Evolutionary conservation across 2,329 filamentous ascomycete species (phyloP).

Genomic region (Epichloe aotearoae): DNA sequence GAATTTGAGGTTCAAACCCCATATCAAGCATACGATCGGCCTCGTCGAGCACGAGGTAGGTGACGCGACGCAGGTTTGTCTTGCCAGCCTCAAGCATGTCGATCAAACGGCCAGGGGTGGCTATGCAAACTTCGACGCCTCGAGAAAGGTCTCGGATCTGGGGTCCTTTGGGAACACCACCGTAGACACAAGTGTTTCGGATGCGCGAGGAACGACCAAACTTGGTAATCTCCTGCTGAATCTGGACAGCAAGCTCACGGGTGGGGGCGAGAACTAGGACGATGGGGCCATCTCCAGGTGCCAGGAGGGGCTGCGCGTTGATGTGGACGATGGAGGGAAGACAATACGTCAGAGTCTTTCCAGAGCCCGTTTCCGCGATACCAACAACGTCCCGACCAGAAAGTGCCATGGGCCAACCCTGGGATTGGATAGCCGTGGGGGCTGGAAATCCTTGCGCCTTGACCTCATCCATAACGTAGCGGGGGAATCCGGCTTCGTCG

Average conservation of each 20-base stretch:
- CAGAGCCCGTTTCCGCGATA: conserved; percentile 97
- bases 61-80: conserved; percentile 95
- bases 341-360: conserved; percentile 98
- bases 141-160: conserved; percentile 91
- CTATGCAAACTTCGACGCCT: conserved; percentile 97
- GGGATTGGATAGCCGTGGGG: conserved; percentile 92
- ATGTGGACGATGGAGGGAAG: conserved; percentile 98
- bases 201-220: conserved; percentile 97
- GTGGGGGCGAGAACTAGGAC: conserved; percentile 93
- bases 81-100: conserved; percentile 97
- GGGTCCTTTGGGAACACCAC: conserved; percentile 93
- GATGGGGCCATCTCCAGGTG: conserved; percentile 90
- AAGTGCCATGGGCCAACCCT: conserved; percentile 98
- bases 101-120: conserved; percentile 92
- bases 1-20: conserved; percentile 99
- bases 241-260: conserved; percentile 95
- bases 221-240: conserved; percentile 96
- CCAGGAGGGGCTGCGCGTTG: conserved; percentile 93
- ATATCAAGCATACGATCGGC: conserved; percentile 99
- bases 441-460: conserved; percentile 93
- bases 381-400: conserved; percentile 96
- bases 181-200: conserved; percentile 97
- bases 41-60: conserved; percentile 96
- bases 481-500: conserved; percentile 87
- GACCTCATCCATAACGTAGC: conserved; percentile 96